Evolutionary conservation across 2,329 filamentous ascomycete species (phyloP).

Genomic region (Cercospora zeae-maydis): DNA sequence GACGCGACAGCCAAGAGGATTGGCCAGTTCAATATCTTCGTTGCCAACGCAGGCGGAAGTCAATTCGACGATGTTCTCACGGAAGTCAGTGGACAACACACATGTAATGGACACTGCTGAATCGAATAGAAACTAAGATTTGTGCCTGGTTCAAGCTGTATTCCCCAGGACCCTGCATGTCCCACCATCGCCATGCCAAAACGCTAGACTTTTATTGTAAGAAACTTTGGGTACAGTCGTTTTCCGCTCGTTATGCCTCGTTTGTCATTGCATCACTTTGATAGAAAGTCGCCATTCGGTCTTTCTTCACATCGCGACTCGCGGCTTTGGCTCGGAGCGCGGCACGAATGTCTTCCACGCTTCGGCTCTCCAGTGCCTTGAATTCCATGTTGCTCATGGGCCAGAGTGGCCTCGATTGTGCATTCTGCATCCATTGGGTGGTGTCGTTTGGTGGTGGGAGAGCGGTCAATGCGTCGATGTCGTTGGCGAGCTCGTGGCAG

Average conservation of each 20-base stretch:
- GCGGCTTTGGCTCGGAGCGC: constrained; percentile 42
- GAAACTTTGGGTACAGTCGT: not conserved
- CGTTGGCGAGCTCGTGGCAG: constrained; percentile 69
- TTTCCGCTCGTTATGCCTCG: not conserved
- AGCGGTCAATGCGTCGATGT: constrained; percentile 70
- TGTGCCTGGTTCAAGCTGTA: constrained; percentile 37
- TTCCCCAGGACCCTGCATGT: not conserved
- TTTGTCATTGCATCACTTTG: constrained; percentile 21
- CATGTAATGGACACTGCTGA: too few species aligned
- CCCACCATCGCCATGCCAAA: constrained; percentile 1
- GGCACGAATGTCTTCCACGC: constrained; percentile 43
- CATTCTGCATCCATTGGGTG: constrained; percentile 50
- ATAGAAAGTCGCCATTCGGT: constrained; percentile 26
- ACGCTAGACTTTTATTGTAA: constrained; percentile 1
- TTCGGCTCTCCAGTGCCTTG: constrained; percentile 37
- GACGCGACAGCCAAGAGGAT: too few species aligned
- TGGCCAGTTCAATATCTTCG: too few species aligned
- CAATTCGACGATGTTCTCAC: too few species aligned
- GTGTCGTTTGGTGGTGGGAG: constrained; percentile 49
- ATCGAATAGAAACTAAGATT: not conserved
- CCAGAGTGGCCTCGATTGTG: constrained; percentile 55
- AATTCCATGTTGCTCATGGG: constrained; percentile 49
- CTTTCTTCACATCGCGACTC: constrained; percentile 29
- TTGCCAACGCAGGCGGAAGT: too few species aligned
- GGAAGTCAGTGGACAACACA: too few species aligned